These are phyloP conservation scores for Russula abietina DNA, from an alignment of 768 basidiomycete genomes.

Conservation along the genomic window DNA sequence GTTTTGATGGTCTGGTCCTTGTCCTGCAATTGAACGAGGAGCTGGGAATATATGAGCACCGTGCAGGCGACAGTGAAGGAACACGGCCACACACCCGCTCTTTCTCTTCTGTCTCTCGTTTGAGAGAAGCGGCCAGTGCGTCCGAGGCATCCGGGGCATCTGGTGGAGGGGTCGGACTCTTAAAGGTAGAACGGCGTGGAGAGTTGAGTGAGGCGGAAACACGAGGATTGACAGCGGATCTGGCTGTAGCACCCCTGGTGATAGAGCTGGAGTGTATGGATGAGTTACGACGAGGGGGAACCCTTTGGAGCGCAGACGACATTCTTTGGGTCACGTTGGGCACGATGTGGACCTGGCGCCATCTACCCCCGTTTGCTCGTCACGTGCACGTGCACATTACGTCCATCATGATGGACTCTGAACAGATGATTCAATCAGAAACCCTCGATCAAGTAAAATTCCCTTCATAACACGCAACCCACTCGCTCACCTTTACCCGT, in stretches of 20 bases:
- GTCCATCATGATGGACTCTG: background rate
- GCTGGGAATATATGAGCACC: conserved; percentile 37
- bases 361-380: background rate
- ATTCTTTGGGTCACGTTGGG: background rate
- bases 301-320: conserved; percentile 29
- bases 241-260: conserved; percentile 52
- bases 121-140: conserved; percentile 54
- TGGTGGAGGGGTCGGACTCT: conserved; percentile 36
- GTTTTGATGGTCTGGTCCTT: conserved; percentile 64
- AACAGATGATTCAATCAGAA: background rate
- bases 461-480: background rate
- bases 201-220: conserved; percentile 45
- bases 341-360: no score
- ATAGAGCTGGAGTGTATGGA: conserved; percentile 38
- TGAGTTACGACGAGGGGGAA: conserved; percentile 41
- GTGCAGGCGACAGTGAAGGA: conserved; percentile 13
- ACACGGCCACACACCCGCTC: conserved; percentile 52
- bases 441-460: conserved; percentile 17
- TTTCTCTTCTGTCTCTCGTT: conserved; percentile 74
- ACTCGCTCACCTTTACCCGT: conserved; percentile 1
- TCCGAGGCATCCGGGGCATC: conserved; percentile 48
- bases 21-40: conserved; percentile 70
- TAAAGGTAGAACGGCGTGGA: conserved; percentile 47
- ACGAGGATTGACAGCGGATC: conserved; percentile 59
- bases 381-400: conserved; percentile 2